Evolutionary conservation across 1,139 yeast genomes (phyloP).

Genomic region (Lodderomyces elongisporus): DNA sequence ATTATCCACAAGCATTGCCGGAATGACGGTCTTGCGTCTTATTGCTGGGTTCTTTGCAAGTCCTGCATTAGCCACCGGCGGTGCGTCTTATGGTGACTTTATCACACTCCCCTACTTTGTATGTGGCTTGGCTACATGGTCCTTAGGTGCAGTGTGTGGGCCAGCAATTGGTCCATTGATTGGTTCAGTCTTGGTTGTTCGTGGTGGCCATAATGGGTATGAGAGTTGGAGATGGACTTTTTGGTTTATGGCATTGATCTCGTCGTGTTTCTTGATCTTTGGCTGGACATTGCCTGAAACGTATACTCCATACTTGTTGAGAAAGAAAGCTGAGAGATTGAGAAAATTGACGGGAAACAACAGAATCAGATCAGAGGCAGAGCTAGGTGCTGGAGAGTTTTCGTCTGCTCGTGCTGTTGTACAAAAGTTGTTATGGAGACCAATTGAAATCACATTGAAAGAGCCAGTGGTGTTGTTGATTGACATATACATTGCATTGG

Average conservation of each 20-base stretch:
- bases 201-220: slow-evolving; percentile 24
- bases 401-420: slow-evolving; percentile 31
- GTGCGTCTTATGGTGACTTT: slow-evolving; percentile 31
- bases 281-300: slow-evolving; percentile 46
- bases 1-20: slow-evolving; percentile 24
- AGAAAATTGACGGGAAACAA: slow-evolving; percentile 40
- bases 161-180: slow-evolving; percentile 31
- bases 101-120: no score
- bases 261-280: slow-evolving; percentile 28
- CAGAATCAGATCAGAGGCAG: slow-evolving; percentile 20
- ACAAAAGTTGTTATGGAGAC: slow-evolving; percentile 43
- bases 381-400: slow-evolving; percentile 28
- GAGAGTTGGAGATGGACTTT: slow-evolving; percentile 41
- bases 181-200: no score
- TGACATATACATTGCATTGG: slow-evolving; percentile 58
- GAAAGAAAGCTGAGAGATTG: slow-evolving; percentile 42
- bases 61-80: slow-evolving; percentile 31
- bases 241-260: slow-evolving; percentile 36
- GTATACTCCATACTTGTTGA: slow-evolving; percentile 38
- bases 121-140: slow-evolving; percentile 27
- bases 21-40: slow-evolving; percentile 27
- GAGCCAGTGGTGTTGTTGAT: slow-evolving; percentile 62
- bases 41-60: slow-evolving; percentile 31
- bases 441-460: slow-evolving; percentile 45
- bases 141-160: slow-evolving; percentile 29